These are phyloP conservation scores for Entomortierella beljakovae DNA, from an alignment of 192 early-diverging fungal species.

Conservation along the genomic window DNA sequence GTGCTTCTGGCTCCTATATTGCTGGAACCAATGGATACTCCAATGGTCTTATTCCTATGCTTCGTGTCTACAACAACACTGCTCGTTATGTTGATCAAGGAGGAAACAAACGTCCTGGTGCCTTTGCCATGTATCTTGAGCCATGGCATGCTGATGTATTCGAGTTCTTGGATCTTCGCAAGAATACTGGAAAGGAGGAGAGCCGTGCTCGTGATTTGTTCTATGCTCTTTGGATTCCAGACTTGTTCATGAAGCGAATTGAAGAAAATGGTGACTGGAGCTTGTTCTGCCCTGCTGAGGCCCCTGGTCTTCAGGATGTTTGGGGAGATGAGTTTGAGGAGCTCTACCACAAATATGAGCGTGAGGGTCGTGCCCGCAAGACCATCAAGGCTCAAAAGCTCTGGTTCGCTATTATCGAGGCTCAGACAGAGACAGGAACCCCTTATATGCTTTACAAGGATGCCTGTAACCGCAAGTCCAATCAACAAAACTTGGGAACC, in stretches of 20 bases:
- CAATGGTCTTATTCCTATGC: slow-evolving; percentile 97
- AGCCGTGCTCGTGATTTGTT: slow-evolving; percentile 96
- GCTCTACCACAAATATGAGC: slow-evolving; percentile 88
- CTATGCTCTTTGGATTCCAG: slow-evolving; percentile 97
- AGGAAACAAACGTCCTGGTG: slow-evolving; percentile 97
- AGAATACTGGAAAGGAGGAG: slow-evolving; percentile 99
- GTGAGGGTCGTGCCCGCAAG: slow-evolving; percentile 84
- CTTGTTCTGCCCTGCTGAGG: slow-evolving; percentile 95
- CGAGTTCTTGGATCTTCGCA: slow-evolving; percentile 94
- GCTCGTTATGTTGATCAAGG: slow-evolving; percentile 99
- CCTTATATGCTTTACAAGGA: slow-evolving; percentile 99
- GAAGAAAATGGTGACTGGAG: slow-evolving; percentile 94
- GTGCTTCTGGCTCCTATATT: slow-evolving; percentile 95
- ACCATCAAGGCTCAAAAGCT: slow-evolving; percentile 98
- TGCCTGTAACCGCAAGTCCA: slow-evolving; percentile 98
- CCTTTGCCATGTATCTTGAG: slow-evolving; percentile 98
- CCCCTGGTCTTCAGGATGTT: slow-evolving; percentile 88
- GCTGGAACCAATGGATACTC: slow-evolving; percentile 98
- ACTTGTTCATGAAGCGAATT: slow-evolving; percentile 98
- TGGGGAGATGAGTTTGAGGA: slow-evolving; percentile 95
- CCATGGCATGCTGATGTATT: slow-evolving; percentile 99
- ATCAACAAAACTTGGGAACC: slow-evolving; percentile 99
- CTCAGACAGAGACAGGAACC: slow-evolving; percentile 97
- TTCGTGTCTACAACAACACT: slow-evolving; percentile 98
- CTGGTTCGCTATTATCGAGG: slow-evolving; percentile 96